phyloP scores from a whole-genome alignment of 73 alveolate genomes.

The Symbiodinium pilosum region DNA sequence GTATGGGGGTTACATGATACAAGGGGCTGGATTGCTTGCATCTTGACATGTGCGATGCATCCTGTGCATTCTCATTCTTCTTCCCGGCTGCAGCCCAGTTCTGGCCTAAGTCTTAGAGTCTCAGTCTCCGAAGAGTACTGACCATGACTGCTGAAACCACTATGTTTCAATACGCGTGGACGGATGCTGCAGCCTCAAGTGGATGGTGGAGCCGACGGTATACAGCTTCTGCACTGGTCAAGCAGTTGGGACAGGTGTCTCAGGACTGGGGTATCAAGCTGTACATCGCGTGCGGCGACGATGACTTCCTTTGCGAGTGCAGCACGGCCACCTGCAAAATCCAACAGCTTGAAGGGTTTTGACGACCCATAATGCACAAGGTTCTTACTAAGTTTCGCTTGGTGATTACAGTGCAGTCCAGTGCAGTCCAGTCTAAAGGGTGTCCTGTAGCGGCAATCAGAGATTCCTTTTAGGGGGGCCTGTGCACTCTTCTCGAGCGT shows the following conservation, averaged over 20 bases:
- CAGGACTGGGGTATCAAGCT: neutral
- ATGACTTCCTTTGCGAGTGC: neutral
- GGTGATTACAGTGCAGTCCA: no score
- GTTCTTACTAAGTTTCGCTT: no score
- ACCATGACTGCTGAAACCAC: neutral
- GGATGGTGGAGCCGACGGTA: neutral
- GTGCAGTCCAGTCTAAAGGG: no score
- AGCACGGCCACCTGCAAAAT: neutral
- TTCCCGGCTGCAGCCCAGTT: neutral
- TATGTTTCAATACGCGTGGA: neutral
- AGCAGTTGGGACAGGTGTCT: neutral
- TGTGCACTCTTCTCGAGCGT: no score
- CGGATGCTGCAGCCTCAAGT: neutral
- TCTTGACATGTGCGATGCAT: no score
- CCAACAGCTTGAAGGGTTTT: no score
- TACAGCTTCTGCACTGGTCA: neutral
- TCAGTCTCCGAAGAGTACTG: neutral
- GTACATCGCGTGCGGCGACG: neutral
- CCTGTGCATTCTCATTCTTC: no score
- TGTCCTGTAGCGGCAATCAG: no score
- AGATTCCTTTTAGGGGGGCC: no score
- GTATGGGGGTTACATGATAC: no score
- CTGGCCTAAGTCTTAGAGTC: slow-evolving; percentile 8
- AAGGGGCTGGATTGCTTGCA: no score
- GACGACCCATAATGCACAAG: no score